Conservation (phyloP, 1,284 basidiomycete genomes). For the Moesziomyces aphidis region DNA sequence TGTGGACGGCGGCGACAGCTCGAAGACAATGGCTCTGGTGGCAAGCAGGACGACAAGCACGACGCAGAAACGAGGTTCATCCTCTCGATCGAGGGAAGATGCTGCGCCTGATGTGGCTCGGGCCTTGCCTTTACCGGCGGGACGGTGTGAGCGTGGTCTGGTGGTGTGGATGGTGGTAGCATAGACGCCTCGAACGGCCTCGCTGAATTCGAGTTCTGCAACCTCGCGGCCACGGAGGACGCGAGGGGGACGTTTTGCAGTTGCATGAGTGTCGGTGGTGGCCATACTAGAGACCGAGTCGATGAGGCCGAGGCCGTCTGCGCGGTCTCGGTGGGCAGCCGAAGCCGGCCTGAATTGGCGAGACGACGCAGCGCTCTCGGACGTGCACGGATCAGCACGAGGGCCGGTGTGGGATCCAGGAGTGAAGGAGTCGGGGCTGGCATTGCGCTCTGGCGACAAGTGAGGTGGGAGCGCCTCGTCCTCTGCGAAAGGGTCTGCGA, state of each 20-base stretch:
- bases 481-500: conserved; percentile 47
- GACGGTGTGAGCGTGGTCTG: neutral
- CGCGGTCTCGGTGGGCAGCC: conserved; percentile 3
- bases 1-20: conserved; percentile 28
- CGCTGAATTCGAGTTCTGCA: conserved; percentile 60
- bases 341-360: neutral
- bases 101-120: conserved; percentile 4
- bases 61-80: conserved; percentile 3
- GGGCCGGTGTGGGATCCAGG: neutral
- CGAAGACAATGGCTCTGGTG: conserved; percentile 52
- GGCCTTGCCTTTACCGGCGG: conserved; percentile 17
- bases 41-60: conserved; percentile 51
- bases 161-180: conserved; percentile 27
- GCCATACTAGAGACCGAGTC: conserved; percentile 42
- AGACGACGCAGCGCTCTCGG: neutral
- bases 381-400: neutral
- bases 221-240: conserved; percentile 46
- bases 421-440: neutral
- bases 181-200: conserved; percentile 51
- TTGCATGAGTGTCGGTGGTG: conserved; percentile 25
- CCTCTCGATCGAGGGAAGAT: neutral
- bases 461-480: conserved; percentile 1
- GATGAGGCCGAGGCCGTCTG: conserved; percentile 7
- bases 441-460: neutral
- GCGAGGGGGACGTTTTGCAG: conserved; percentile 14